phyloP scores from a whole-genome alignment of 192 early-diverging fungal species.

The Coemansia reversa region DNA sequence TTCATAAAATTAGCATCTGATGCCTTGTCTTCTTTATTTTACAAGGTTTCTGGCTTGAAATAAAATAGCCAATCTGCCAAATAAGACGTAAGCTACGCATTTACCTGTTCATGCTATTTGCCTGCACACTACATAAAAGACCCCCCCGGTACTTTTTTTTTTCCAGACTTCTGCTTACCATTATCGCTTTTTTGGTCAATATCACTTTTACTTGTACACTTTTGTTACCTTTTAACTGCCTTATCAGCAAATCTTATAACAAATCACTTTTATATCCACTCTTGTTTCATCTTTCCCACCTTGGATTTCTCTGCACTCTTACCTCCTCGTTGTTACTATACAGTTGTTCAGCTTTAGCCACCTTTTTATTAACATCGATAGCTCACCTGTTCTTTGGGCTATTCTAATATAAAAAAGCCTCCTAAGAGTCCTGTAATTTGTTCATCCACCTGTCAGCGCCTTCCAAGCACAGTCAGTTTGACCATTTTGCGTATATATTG shows the following conservation, averaged over 20 bases:
- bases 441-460: background rate
- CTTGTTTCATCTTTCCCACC: background rate
- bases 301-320: background rate
- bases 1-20: slow-evolving; percentile 51
- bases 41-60: slow-evolving; percentile 20
- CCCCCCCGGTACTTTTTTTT: slow-evolving; percentile 5
- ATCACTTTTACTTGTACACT: slow-evolving; percentile 10
- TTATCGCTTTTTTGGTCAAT: slow-evolving; percentile 21
- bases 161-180: slow-evolving; percentile 18
- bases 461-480: background rate
- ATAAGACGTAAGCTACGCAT: slow-evolving; percentile 7
- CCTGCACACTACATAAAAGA: slow-evolving; percentile 8
- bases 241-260: background rate
- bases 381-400: background rate
- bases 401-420: slow-evolving; percentile 4
- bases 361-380: background rate
- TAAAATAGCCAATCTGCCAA: slow-evolving; percentile 16
- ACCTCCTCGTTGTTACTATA: background rate
- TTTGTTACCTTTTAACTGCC: slow-evolving; percentile 2
- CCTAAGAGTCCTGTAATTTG: background rate
- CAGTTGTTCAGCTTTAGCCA: background rate
- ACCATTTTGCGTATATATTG: slow-evolving; percentile 6
- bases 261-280: background rate
- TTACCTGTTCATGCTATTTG: slow-evolving; percentile 19
- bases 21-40: slow-evolving; percentile 37